Base-by-base conservation (phyloP, 306 rosid genomes). In the Fragaria vesca region DNA sequence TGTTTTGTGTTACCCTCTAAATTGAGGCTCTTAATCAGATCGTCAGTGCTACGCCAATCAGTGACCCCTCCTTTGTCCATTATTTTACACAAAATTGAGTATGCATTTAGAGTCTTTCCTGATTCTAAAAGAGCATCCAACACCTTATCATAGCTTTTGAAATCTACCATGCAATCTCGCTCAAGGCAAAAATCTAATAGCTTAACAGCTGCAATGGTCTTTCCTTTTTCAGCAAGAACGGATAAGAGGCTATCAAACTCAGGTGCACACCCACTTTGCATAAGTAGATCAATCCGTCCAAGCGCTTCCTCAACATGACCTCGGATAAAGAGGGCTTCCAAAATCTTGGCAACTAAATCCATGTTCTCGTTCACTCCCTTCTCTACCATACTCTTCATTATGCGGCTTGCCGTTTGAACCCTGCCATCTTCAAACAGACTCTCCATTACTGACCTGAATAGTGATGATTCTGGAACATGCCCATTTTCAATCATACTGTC, bases 241-340 rank as follows among this genome's bases (percentile, higher is more conserved):
- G 89, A 86, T 74, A 92, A 71, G 75, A 92, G 95, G 69, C 74
- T 72, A 72, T 89, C 89, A 32, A 90, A 85, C 81, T 89, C 87
- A 66, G 93, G 93, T 30, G 86, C 81, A 50, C 82, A 78, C 48
- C 90, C 94, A 54, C 71, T 87, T 0, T 62, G 87, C 92, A 86
- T 83, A 43, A 92, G 88, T 74, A 92, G 81, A 85, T 91, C 92
- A 48, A 90, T 78, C 52, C 98, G 88, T 8, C 98, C 98, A 71
- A 91, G 69, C 4, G 96, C 93, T 86, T 95, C 98, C 87, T 95
- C 98, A 38, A 88, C 92, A 55, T 92, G 98, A 72, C 98, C 97
- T 86, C 97, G 86, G 80, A 87, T 72, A 79, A 95, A 82, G 51
- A 95, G 97, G 76, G 97, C 93, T 83, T 95, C 97, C 85, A 95